Base-by-base conservation (phyloP, 2,329 filamentous ascomycete genomes). In the Ophiostoma triangulosporum region DNA sequence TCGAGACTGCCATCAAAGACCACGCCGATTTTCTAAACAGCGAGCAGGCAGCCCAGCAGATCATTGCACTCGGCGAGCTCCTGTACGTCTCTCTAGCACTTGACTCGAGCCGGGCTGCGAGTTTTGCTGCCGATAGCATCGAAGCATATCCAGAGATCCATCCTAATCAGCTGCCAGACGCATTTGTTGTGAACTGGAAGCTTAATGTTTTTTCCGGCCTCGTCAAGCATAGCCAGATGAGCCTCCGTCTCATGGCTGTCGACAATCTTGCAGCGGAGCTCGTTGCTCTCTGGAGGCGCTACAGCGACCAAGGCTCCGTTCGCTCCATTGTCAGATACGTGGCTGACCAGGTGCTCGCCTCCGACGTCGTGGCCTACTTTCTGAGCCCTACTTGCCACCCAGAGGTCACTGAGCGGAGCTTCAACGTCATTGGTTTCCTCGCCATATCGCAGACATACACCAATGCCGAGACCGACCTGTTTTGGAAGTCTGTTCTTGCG, bases 331-430 rank as follows among this genome's bases (percentile, higher is more conserved):
- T 91, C 58, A 73, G 76, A 12, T 83, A 84, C 60, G 70, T 94
- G 52, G 80, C 86, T 5, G 72, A 78, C 24, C 84, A 86, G 58
- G 71, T 97, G 32, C 73, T 84, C 15, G 69, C 75, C 6, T 83
- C 84, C 36, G 81, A 82, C 52, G 72, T 97, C 26, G 78, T 95
- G 24, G 81, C 89, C 56, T 97, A 96, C 66, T 81, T 98, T 46
- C 78, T 96, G 51, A 88, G 91, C 2, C 82, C 91, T 14, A 89
- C 89, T 54, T 96, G 91, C 31, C 93, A 97, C 63, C 88, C 90
- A 1, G 89, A 95, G 63, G 80, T 97, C 52, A 93, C 94, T 20
- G 75, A 77, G 33, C 81, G 89, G 60, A 87, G 87, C 62, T 76
- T 77, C 38, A 95, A 95, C 58, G 86, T 97, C 52, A 74, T 96